Conservation (phyloP, 1,139 yeast species). For the Citeromyces siamensis region DNA sequence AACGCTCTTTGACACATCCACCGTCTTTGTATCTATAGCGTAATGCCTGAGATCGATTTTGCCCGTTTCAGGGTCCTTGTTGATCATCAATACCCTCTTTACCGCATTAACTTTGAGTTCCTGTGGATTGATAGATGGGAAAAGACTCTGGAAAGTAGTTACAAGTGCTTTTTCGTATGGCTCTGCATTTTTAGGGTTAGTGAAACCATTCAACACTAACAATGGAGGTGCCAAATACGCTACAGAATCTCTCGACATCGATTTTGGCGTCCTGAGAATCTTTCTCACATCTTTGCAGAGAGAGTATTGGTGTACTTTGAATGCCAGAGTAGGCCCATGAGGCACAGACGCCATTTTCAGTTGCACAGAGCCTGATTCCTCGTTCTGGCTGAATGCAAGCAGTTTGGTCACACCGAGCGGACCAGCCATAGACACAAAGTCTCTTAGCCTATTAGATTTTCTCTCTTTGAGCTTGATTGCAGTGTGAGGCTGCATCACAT, state of each 20-base stretch:
- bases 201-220: conserved; percentile 83
- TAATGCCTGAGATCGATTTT: conserved; percentile 82
- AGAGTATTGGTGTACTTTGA: conserved; percentile 66
- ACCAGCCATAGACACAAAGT: conserved; percentile 93
- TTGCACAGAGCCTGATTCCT: conserved; percentile 66
- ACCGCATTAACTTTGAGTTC: conserved; percentile 62
- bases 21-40: conserved; percentile 76
- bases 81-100: conserved; percentile 75
- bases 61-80: conserved; percentile 59
- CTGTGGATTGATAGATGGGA: conserved; percentile 88
- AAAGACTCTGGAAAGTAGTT: conserved; percentile 89
- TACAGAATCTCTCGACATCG: conserved; percentile 45
- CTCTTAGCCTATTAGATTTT: conserved; percentile 75
- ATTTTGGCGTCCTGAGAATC: conserved; percentile 58
- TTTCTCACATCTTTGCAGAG: conserved; percentile 72
- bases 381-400: conserved; percentile 76
- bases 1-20: conserved; percentile 72
- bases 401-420: conserved; percentile 89
- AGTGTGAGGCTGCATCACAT: conserved; percentile 93
- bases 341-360: conserved; percentile 83
- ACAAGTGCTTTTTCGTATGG: conserved; percentile 74
- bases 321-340: conserved; percentile 87
- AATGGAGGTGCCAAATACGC: conserved; percentile 76
- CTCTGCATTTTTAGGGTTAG: conserved; percentile 36
- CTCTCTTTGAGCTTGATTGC: conserved; percentile 83